phyloP scores from a whole-genome alignment of 176 grass and related monocot genomes.

The Cocos nucifera region DNA sequence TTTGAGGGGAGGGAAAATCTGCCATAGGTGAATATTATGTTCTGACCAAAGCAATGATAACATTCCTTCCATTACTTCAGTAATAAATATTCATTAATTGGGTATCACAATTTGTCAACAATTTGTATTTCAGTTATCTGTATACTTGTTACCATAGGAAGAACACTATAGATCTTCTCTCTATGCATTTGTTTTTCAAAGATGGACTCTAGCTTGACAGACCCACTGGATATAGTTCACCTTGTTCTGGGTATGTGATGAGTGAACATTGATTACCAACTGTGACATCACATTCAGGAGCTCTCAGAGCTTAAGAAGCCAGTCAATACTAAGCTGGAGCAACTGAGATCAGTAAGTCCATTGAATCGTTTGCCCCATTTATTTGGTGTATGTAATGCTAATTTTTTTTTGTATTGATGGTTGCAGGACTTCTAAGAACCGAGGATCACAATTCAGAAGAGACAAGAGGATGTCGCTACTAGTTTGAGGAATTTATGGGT shows the following conservation, averaged over 20 bases:
- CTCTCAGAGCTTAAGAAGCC: slow-evolving; percentile 73
- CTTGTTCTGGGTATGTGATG: background rate
- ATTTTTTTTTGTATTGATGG: slow-evolving; percentile 14
- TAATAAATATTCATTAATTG: too few species aligned
- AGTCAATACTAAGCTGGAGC: slow-evolving; percentile 63
- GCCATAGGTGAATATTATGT: too few species aligned
- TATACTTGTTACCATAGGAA: too few species aligned
- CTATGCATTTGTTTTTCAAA: too few species aligned
- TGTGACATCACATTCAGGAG: slow-evolving; percentile 41
- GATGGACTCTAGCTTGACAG: too few species aligned
- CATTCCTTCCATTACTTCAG: too few species aligned
- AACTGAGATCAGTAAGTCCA: slow-evolving; percentile 49
- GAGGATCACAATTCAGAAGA: slow-evolving; percentile 76
- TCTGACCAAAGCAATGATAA: too few species aligned
- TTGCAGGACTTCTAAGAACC: slow-evolving; percentile 80
- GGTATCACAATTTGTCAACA: too few species aligned
- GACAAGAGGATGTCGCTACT: slow-evolving; percentile 83
- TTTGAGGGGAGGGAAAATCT: too few species aligned
- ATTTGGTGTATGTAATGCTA: slow-evolving; percentile 14
- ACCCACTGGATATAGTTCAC: too few species aligned
- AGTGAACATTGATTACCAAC: slow-evolving; percentile 1
- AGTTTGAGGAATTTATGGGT: slow-evolving; percentile 79
- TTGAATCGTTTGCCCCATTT: slow-evolving; percentile 1
- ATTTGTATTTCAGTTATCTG: too few species aligned
- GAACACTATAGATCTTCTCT: background rate